Percentiles rank a stretch among this genome's conserved stretches.
These are phyloP conservation scores for Sporothrix protearum DNA, from an alignment of 2,329 filamentous ascomycete species.

Conservation along the genomic window DNA sequence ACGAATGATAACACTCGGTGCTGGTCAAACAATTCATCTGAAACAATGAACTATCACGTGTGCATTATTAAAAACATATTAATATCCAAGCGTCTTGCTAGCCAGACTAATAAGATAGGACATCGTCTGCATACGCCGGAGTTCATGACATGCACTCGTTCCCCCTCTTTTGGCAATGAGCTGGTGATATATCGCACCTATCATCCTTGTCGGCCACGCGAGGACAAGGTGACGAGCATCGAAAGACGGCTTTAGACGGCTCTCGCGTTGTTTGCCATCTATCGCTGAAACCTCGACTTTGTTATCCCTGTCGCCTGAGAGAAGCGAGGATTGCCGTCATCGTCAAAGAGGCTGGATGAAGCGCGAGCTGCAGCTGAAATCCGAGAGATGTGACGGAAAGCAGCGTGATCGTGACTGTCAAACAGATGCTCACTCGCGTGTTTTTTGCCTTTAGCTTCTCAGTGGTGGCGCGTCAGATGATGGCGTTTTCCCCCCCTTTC, in stretches of 20 bases:
- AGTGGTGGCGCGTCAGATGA: not conserved
- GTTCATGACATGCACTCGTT: not conserved
- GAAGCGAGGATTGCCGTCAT: not conserved
- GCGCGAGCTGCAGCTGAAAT: not conserved
- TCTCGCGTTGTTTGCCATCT: not conserved
- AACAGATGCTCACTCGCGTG: not conserved
- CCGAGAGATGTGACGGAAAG: not conserved
- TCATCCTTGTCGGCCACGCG: not conserved
- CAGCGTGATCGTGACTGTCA: not conserved
- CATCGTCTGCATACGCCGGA: not conserved
- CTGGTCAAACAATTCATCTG: too few relatives aligned
- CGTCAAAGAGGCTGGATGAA: not conserved
- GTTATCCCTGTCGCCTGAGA: not conserved
- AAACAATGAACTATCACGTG: too few relatives aligned
- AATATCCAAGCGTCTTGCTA: too few relatives aligned
- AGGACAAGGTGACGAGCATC: not conserved
- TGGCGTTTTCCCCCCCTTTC: not conserved
- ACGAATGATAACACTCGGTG: too few relatives aligned
- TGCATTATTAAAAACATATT: too few relatives aligned
- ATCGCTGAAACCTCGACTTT: not conserved
- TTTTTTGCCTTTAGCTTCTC: not conserved
- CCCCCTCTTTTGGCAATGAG: not conserved
- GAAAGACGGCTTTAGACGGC: slow-evolving; percentile 2
- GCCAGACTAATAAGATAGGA: too few relatives aligned
- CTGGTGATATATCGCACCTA: not conserved